Evolutionary conservation across 495 filamentous ascomycete species (phyloP).

Genomic region (Podospora appendiculata): DNA sequence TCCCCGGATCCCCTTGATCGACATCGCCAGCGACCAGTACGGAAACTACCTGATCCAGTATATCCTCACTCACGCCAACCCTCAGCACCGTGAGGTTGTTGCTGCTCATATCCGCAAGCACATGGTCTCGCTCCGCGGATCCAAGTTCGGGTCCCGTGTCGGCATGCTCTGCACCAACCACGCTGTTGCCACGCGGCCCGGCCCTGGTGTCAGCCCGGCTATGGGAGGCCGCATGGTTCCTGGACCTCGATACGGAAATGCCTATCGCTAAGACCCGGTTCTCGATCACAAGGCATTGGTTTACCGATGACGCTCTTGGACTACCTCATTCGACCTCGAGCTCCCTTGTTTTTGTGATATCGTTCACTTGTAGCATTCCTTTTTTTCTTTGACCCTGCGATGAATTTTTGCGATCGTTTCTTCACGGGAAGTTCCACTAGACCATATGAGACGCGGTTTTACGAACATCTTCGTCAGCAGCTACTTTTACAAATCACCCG

Average conservation of each 20-base stretch:
- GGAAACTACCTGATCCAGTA: constrained; percentile 98
- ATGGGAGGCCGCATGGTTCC: constrained; percentile 50
- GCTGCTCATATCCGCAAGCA: constrained; percentile 94
- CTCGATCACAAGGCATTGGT: background rate
- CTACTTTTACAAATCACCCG: constrained; percentile 45
- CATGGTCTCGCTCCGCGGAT: constrained; percentile 97
- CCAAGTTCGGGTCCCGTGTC: constrained; percentile 96
- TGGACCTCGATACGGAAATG: constrained; percentile 39
- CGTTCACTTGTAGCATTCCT: constrained; percentile 12
- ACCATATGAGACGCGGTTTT: constrained; percentile 29
- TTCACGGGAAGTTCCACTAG: constrained; percentile 19
- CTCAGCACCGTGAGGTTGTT: constrained; percentile 86
- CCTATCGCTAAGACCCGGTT: constrained; percentile 32
- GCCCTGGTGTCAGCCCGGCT: constrained; percentile 61
- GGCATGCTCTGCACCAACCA: constrained; percentile 99
- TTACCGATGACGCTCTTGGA: background rate
- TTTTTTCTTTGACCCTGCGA: constrained; percentile 13
- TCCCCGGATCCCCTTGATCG: constrained; percentile 93
- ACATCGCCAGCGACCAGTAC: constrained; percentile 97
- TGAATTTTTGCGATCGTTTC: constrained; percentile 25
- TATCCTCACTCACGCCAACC: constrained; percentile 79
- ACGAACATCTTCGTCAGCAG: constrained; percentile 48
- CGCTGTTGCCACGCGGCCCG: constrained; percentile 73
- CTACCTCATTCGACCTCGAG: constrained; percentile 2
- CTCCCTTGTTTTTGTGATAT: constrained; percentile 13